Base-by-base conservation (phyloP, 108 stramenopile species). In the Skeletonema marinoi region DNA sequence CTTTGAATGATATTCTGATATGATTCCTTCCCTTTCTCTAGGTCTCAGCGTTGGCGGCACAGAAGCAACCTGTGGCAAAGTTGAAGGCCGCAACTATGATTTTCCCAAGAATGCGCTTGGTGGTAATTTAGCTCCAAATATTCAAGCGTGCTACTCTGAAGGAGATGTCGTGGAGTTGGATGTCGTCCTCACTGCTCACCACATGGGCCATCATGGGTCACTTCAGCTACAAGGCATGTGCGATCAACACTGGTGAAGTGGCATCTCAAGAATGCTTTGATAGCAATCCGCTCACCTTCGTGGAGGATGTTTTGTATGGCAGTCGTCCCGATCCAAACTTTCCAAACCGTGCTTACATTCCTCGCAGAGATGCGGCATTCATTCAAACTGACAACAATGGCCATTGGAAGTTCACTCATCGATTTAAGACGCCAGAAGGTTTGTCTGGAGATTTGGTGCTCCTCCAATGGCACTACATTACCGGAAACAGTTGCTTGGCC, bases 231-330 rank as follows among this genome's bases (percentile, higher is more conserved):
- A 51, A 50, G 25, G 84, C 83, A 4, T 87, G 87, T 75, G 73
- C 81, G 1, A 60, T 74, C 11, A 30, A 21, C 58, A 13, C 62
- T 39, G 84, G 84, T 31, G 44, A 70, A 30, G 70, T 16, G 13
- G 62, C 85, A 8, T 84, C 85, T 7, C 75, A 82, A 61, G 83
- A 71, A 38, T 88, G 88, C 58, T 86, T 88, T 46, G 71, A 86
- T 41, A 13, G 10, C 3, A 41, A 68, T 56, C 78, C 58, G 12
- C 32, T 88, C 19, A 61, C 39, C 25, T 88, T 88, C 66, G 84
- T 86, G 8, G 29, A 50, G 30, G 88, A 88, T 67, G 33, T 60
- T 11, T 48, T 76, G 29, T 72, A 83, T 68, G 63, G 60, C 11
- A 75, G 74, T 17, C 70, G 66, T 6, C 61, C 58, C 11, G 82